Evolutionary conservation across 805 yeast species (phyloP).

Genomic region (Candida khao-thaluensis): DNA sequence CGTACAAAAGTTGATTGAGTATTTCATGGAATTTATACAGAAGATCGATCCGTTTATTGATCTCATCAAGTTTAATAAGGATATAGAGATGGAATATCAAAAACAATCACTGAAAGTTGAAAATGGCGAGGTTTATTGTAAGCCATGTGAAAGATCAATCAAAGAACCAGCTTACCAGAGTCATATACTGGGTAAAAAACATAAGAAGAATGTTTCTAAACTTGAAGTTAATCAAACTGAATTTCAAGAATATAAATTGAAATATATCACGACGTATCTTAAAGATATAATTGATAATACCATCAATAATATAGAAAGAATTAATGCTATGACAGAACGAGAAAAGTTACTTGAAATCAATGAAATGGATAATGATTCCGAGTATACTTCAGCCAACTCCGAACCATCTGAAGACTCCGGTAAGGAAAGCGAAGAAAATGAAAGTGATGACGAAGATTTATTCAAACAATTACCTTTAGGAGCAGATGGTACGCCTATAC

Average conservation of each 20-base stretch:
- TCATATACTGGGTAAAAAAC: constrained; percentile 77
- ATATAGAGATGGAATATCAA: constrained; percentile 6
- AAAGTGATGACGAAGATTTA: constrained; percentile 29
- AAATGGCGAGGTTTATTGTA: constrained; percentile 50
- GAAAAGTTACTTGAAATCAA: constrained; percentile 57
- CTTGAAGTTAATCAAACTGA: constrained; percentile 1
- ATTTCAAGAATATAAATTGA: constrained; percentile 40
- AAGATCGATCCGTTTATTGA: constrained; percentile 51
- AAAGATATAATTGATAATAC: constrained; percentile 48
- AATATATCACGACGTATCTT: constrained; percentile 36
- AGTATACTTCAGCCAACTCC: constrained; percentile 37
- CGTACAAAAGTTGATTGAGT: constrained; percentile 43
- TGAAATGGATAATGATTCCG: constrained; percentile 36
- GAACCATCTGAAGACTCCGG: constrained; percentile 25
- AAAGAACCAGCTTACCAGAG: constrained; percentile 59
- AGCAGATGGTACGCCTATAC: constrained; percentile 88
- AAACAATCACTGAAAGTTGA: constrained; percentile 10
- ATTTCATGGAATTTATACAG: constrained; percentile 48
- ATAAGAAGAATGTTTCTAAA: constrained; percentile 47
- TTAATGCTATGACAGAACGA: constrained; percentile 63
- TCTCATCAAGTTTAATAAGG: constrained; percentile 25
- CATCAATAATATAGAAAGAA: constrained; percentile 60
- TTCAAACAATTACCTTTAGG: constrained; percentile 74
- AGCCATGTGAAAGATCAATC: constrained; percentile 64
- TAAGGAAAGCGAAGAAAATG: constrained; percentile 15